These are phyloP conservation scores for Amphichorda felina DNA, from an alignment of 2,329 filamentous ascomycete species.

Conservation along the genomic window DNA sequence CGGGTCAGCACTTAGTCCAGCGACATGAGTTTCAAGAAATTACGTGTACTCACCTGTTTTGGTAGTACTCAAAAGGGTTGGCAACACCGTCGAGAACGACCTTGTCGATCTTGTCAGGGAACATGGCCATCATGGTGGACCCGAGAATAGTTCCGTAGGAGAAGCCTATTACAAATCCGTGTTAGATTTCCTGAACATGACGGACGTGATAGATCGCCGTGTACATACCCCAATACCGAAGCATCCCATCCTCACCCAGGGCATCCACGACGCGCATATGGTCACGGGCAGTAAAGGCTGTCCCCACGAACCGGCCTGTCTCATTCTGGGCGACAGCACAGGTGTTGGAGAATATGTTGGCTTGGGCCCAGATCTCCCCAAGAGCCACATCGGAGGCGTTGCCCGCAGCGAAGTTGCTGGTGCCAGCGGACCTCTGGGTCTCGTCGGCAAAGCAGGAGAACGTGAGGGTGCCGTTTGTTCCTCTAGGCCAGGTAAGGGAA, in stretches of 20 bases:
- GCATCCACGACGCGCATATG: slow-evolving; percentile 30
- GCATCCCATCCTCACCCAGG: slow-evolving; percentile 21
- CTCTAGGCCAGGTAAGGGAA: slow-evolving; percentile 2
- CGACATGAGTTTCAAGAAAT: background rate
- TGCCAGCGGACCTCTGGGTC: too few relatives aligned
- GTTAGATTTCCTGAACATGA: background rate
- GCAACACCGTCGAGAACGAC: slow-evolving; percentile 24
- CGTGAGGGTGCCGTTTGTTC: slow-evolving; percentile 13
- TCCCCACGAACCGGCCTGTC: slow-evolving; percentile 24
- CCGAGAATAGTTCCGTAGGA: slow-evolving; percentile 29
- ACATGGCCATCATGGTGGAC: slow-evolving; percentile 24
- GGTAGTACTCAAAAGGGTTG: slow-evolving; percentile 20
- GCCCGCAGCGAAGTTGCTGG: slow-evolving; percentile 3
- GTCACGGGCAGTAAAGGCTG: slow-evolving; percentile 29
- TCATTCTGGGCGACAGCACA: slow-evolving; percentile 12
- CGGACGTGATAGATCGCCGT: background rate
- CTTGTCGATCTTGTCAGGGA: slow-evolving; percentile 25
- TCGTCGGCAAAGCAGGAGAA: slow-evolving; percentile 11
- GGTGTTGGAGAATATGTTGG: slow-evolving; percentile 7
- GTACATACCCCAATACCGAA: slow-evolving; percentile 20
- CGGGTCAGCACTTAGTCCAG: background rate
- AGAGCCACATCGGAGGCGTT: slow-evolving; percentile 9
- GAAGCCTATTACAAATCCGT: slow-evolving; percentile 12
- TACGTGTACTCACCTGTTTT: slow-evolving; percentile 4
- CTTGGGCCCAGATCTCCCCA: slow-evolving; percentile 11